Percentiles rank a stretch among this genome's conserved stretches.
These are phyloP conservation scores for Aciculosporium take DNA, from an alignment of 2,329 filamentous ascomycete species.

Conservation along the genomic window DNA sequence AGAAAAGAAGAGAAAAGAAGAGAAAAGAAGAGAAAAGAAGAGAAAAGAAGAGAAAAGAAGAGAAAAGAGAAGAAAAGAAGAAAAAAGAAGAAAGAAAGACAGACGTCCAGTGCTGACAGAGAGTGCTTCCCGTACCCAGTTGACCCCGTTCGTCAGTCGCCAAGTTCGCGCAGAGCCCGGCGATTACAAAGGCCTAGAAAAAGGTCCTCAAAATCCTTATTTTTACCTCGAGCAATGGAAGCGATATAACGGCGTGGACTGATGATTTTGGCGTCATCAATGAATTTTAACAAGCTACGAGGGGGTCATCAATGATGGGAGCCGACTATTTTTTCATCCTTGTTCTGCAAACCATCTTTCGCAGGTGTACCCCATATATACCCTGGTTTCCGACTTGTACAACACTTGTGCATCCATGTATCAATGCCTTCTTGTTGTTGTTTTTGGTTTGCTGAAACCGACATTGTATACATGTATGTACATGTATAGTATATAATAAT, in stretches of 20 bases:
- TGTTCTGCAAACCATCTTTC: neutral
- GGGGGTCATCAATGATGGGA: neutral
- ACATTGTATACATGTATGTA: neutral
- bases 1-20: too few species aligned
- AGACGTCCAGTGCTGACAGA: too few species aligned
- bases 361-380: neutral
- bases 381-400: neutral
- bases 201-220: constrained; percentile 45
- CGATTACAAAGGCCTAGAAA: constrained; percentile 35
- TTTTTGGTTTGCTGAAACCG: neutral
- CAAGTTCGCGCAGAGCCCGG: constrained; percentile 40
- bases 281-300: neutral
- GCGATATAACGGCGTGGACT: constrained; percentile 48
- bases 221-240: constrained; percentile 55
- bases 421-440: too few species aligned
- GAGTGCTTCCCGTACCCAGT: constrained; percentile 29
- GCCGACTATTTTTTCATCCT: neutral
- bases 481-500: neutral
- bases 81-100: too few species aligned
- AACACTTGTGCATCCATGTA: neutral
- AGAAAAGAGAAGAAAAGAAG: too few species aligned
- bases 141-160: constrained; percentile 64
- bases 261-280: neutral
- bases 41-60: too few species aligned
- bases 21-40: too few species aligned